These are phyloP conservation scores for Piromyces finnis DNA, from an alignment of 192 early-diverging fungal genomes.

Conservation along the genomic window DNA sequence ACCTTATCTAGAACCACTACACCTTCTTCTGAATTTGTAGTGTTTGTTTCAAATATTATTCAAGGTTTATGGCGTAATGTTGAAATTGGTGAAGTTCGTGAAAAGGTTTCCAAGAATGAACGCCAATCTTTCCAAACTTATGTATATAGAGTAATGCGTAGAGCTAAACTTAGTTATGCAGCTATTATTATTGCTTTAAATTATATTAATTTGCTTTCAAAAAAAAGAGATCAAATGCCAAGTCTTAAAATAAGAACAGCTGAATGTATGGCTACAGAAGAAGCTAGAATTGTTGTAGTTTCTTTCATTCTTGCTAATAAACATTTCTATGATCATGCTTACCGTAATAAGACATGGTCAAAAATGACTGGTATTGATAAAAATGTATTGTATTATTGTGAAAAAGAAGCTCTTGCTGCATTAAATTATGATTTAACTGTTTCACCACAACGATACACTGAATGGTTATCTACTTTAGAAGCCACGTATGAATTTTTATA, in stretches of 20 bases:
- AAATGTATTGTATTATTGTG: not conserved
- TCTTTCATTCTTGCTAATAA: not conserved
- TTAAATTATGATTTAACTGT: not conserved
- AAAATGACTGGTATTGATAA: not conserved
- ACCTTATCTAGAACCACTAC: not conserved
- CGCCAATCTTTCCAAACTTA: not conserved
- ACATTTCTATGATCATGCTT: not conserved
- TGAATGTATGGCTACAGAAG: not conserved
- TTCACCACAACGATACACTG: not conserved
- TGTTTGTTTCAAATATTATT: not conserved
- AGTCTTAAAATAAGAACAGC: not conserved
- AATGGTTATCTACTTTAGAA: not conserved
- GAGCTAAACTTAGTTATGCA: not conserved
- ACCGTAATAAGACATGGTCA: not conserved
- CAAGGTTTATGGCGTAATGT: not conserved
- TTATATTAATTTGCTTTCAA: not conserved
- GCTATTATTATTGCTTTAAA: not conserved
- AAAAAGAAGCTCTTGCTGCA: not conserved
- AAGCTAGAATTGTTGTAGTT: not conserved
- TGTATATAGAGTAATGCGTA: not conserved
- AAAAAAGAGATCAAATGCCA: not conserved
- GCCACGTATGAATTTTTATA: too few relatives aligned
- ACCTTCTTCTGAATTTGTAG: not conserved
- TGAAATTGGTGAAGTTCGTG: not conserved
- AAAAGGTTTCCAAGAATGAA: not conserved